Base-by-base conservation (phyloP, 805 yeast species). In the Lipomyces yamadae region DNA sequence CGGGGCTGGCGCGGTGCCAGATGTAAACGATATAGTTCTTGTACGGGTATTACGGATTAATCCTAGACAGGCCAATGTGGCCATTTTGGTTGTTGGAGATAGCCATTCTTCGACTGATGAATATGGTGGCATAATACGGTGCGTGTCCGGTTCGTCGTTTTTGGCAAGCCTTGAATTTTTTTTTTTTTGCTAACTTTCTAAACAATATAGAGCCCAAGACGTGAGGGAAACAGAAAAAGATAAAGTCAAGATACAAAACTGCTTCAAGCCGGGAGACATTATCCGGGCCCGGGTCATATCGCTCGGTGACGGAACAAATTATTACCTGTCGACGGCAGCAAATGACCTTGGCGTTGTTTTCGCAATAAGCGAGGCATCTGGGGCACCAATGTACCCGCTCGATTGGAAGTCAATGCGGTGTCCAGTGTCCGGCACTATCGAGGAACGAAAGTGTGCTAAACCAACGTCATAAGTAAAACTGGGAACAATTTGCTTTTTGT, bases 401-500 rank as follows among this genome's bases (percentile, higher is more conserved):
- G 98, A 95, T 78, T 95, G 98, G 98, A 93, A 92, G 78, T 90
- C 92, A 11, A 95, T 96, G 98, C 83, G 89, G 39, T 86, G 90
- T 69, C 88, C 92, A 1, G 80, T 78, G 33, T 86, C 93, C 1
- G 97, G 97, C 1, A 84, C 83, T 8, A 78, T 86, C 11, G 98
- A 92, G 73, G 81, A 81, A 72, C 83, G 99, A 66, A 95, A 95
- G 77, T 91, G 97, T 79, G 99, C 99, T 2, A 92, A 91, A 76
- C 97, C 97, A 5, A 58, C 64, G 7, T 61, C 62, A 32, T 58
- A 34, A 52, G 42, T 2, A 6, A 37, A 13, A 6, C 15, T 2
- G 8, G 18, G 2, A n/a, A n/a, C 48, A 4, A 15, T 15, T 3
- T 42, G 48, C 2, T 3, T 7, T 15, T 37, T 29, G 30, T 50